Evolutionary conservation across 768 basidiomycete species (phyloP), one percentile per base, ranked within the genome.

Genomic region (Tylopilus rubrobrunneus): DNA sequence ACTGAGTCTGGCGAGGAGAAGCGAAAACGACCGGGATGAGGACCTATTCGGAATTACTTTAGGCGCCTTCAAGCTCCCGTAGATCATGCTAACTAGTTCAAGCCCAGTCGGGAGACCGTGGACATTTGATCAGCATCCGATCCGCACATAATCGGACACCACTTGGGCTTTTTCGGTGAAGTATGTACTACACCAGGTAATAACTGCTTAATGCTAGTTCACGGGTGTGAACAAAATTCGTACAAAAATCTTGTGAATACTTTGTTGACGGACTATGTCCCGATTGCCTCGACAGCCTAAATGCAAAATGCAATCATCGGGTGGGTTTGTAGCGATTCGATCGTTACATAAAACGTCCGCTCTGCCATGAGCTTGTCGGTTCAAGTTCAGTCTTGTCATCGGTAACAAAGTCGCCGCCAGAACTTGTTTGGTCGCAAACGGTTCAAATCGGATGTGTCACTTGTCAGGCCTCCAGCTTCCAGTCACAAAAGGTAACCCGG

Each of bases 11-110:
- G 40, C 9, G 47, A 51, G 31, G 39, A 27, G 28, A 15, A 23
- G 31, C 43, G 52, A 54, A 21, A 34, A 52, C 9, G 51, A 34
- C 9, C 12, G 49, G 21, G 61, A 66, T 53, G 56, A 51, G 36
- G 49, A 51, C 51, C 53, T 60, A 44, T 51, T 51, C 28, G 45
- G 43, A 27, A 47, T 36, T 21, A 23, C 40, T 54, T 37, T 56
- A 14, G 42, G 15, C 15, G 36, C 47, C 39, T 44, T 51, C 19
- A 19, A 19, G 19, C 19, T 19, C 1, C 17, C 7, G 45, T 42
- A 44, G 45, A 52, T 42, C 60, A 61, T 62, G 48, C 17, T 14
- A 21, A 28, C 25, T 8, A 15, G 27, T 31, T 23, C n/a, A 6
- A 28, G 19, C 10, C 12, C 27, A 37, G 37, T 37, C n/a, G 15